Conservation (phyloP, 2,329 filamentous ascomycete species). For the Rutstroemia sp. region DNA sequence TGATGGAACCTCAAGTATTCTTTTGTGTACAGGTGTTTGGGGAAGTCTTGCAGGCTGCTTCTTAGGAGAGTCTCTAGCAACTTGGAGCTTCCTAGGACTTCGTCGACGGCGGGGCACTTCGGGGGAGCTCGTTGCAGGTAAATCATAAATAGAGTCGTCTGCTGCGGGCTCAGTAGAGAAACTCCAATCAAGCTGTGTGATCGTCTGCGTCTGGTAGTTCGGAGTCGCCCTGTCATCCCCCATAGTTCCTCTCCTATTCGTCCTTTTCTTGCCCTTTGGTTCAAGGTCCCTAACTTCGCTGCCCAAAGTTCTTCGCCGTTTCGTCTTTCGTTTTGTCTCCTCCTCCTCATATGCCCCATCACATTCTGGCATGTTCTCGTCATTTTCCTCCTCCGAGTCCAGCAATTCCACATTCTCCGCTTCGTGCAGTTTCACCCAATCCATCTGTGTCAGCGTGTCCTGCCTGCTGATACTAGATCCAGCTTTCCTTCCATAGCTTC, state of each 20-base stretch:
- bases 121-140: constrained; percentile 14
- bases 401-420: background rate
- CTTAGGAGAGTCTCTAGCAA: constrained; percentile 1
- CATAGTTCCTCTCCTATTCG: constrained; percentile 20
- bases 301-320: constrained; percentile 17
- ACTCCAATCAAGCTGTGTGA: constrained; percentile 23
- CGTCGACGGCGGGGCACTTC: constrained; percentile 1
- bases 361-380: constrained; percentile 13
- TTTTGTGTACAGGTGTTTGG: constrained; percentile 21
- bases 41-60: constrained; percentile 17
- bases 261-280: background rate
- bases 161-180: constrained; percentile 2
- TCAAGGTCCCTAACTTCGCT: background rate
- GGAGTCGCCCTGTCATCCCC: constrained; percentile 15
- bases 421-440: constrained; percentile 14
- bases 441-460: constrained; percentile 28
- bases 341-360: constrained; percentile 15
- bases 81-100: background rate
- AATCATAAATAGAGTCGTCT: constrained; percentile 17
- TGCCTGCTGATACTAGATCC: constrained; percentile 13
- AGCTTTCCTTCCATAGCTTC: constrained; percentile 21
- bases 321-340: constrained; percentile 15
- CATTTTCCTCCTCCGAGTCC: background rate
- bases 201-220: constrained; percentile 24
- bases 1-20: constrained; percentile 25